Base-by-base conservation (phyloP, 139 green algal species). In the Mychonastes homosphaera region DNA sequence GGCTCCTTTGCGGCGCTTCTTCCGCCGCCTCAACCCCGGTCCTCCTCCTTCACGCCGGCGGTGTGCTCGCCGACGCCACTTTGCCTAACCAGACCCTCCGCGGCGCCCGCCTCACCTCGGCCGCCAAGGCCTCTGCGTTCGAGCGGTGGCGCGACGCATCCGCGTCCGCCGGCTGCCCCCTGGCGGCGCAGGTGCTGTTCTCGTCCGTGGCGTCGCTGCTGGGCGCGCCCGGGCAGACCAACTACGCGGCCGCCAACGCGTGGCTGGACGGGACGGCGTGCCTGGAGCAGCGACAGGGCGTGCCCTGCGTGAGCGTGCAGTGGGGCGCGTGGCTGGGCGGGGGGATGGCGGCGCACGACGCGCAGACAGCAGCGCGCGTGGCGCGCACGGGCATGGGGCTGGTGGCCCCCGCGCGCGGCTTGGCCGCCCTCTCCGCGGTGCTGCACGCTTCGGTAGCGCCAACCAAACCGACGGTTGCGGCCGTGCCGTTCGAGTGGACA, bases 281-380 rank as follows among this genome's bases (percentile, higher is more conserved):
- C 2, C 4, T 12, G 10, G 27, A 45, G 3, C 41, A 57, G 36
- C 16, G 21, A 15, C 6, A 38, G 30, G 79, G 82, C 6, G 6
- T 78, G 38, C n/a, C 53, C 27, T 63, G 56, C 0, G 60, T 71
- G 10, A 83, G 71, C 38, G 57, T 87, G 41, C 79, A 87, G 65
- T 89, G 79, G 79, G 82, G 82, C 19, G 79, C 82, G 5, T 87
- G 79, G 82, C 69, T 73, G 2, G 79, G 74, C 19, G 70, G 56
- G 12, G 82, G 82, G 53, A 87, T 87, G 79, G 75, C 79, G 39
- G 52, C 46, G 24, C 39, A 50, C 23, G 62, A 82, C 64, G 61
- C 70, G 0, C 43, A 59, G 40, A 80, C 69, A 7, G 57, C 72
- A 9, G 67, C 55, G 26, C 51, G 55, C 19, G 62, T 90, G 64